Evolutionary conservation across 176 grass and related monocot genomes (phyloP).

Genomic region (Bonia amplexicaulis): DNA sequence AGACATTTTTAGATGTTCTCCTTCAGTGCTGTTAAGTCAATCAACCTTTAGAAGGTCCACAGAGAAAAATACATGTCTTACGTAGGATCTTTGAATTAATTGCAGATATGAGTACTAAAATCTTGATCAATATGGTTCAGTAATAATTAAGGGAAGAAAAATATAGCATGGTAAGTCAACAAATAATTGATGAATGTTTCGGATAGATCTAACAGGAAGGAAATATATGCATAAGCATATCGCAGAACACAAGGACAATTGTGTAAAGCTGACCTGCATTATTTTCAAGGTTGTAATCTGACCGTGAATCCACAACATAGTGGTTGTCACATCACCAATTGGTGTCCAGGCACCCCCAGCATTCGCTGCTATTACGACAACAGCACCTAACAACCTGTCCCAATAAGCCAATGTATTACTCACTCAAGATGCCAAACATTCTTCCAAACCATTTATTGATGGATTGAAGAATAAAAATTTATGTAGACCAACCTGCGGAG

Average conservation of each 20-base stretch:
- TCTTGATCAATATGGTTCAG: neutral
- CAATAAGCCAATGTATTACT: conserved; percentile 35
- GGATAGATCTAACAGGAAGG: neutral
- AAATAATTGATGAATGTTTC: neutral
- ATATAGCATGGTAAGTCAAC: neutral
- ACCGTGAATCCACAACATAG: conserved; percentile 98
- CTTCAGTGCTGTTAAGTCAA: neutral
- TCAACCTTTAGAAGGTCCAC: neutral
- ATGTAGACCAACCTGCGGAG: neutral
- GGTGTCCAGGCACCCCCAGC: conserved; percentile 96
- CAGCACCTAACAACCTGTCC: conserved; percentile 84
- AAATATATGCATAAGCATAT: conserved; percentile 11
- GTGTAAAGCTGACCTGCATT: conserved; percentile 61
- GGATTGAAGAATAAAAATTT: neutral
- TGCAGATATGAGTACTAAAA: neutral
- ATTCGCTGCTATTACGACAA: conserved; percentile 95
- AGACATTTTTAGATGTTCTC: conserved; percentile 11
- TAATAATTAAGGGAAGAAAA: neutral
- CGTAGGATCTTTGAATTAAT: neutral
- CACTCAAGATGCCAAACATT: conserved; percentile 6
- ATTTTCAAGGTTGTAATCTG: conserved; percentile 73
- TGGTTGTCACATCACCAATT: conserved; percentile 99
- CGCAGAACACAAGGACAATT: neutral
- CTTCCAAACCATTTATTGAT: neutral
- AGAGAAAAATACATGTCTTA: neutral